These are phyloP conservation scores for Cladosporium sp. DNA, from an alignment of 2,329 filamentous ascomycete species.

Conservation along the genomic window DNA sequence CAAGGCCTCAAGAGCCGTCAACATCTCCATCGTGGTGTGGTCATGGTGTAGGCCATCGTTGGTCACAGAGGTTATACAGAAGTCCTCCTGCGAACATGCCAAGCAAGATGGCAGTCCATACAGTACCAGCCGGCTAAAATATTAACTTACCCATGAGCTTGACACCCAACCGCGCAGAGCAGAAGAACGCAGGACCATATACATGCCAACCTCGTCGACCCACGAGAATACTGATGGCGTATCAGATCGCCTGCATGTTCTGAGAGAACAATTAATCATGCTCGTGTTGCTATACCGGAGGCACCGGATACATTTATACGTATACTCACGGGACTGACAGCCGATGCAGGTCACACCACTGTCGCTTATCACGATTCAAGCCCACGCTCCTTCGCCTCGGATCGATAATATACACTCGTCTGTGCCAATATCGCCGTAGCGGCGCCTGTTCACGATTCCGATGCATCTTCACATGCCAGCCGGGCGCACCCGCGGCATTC, in stretches of 20 bases:
- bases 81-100: background rate
- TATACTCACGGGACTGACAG: background rate
- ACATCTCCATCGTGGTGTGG: background rate
- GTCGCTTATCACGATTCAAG: background rate
- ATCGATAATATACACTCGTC: background rate
- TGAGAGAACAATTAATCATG: too few relatives aligned
- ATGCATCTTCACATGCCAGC: constrained; percentile 7
- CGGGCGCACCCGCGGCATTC: constrained; percentile 7
- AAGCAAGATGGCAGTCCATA: background rate
- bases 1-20: background rate
- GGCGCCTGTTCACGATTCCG: background rate
- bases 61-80: background rate
- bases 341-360: background rate
- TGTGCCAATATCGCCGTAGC: background rate
- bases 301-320: background rate
- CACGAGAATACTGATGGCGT: background rate
- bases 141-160: background rate
- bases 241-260: background rate
- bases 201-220: background rate
- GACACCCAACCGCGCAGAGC: background rate
- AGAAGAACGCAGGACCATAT: background rate
- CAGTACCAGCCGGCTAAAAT: background rate
- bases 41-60: background rate
- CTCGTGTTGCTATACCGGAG: background rate
- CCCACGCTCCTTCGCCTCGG: background rate